These are phyloP conservation scores for Colletotrichum incanum DNA, from an alignment of 2,329 filamentous ascomycete genomes.

Conservation along the genomic window DNA sequence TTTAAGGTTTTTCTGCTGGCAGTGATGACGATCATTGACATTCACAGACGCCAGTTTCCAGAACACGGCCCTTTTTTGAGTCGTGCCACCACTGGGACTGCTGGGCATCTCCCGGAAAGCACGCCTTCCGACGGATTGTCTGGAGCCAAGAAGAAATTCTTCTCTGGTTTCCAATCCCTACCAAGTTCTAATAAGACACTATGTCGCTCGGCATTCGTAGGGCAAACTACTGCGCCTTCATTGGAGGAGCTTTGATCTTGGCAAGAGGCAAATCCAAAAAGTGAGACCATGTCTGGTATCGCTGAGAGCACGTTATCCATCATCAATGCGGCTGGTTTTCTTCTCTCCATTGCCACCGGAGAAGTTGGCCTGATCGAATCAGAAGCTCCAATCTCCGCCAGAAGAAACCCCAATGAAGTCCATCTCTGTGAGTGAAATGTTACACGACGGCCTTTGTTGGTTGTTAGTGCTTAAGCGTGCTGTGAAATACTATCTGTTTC, in stretches of 20 bases:
- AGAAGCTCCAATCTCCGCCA: not conserved
- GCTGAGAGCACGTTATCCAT: not conserved
- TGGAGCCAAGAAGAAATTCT: not conserved
- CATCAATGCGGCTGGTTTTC: not conserved
- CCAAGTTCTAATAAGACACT: slow-evolving; percentile 3
- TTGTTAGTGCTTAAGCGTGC: not conserved
- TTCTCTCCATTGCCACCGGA: not conserved
- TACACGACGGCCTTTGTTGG: not conserved
- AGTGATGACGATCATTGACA: not conserved
- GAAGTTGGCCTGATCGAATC: not conserved
- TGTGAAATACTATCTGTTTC: not conserved
- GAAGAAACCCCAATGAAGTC: not conserved
- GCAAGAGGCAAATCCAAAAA: slow-evolving; percentile 12
- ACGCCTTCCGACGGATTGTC: slow-evolving; percentile 7
- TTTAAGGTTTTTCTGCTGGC: not conserved
- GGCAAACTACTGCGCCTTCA: slow-evolving; percentile 5
- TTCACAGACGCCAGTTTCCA: not conserved
- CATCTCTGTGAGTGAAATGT: not conserved
- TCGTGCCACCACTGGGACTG: not conserved
- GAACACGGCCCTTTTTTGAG: not conserved
- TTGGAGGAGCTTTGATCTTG: slow-evolving; percentile 22
- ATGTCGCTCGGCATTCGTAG: slow-evolving; percentile 13
- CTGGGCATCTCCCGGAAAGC: slow-evolving; percentile 22
- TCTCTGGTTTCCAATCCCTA: not conserved
- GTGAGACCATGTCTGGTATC: slow-evolving; percentile 14